Evolutionary conservation across 2,329 filamentous ascomycete species (phyloP), one percentile per base, ranked within the genome.

Genomic region (Fusarium pseudograminearum): DNA sequence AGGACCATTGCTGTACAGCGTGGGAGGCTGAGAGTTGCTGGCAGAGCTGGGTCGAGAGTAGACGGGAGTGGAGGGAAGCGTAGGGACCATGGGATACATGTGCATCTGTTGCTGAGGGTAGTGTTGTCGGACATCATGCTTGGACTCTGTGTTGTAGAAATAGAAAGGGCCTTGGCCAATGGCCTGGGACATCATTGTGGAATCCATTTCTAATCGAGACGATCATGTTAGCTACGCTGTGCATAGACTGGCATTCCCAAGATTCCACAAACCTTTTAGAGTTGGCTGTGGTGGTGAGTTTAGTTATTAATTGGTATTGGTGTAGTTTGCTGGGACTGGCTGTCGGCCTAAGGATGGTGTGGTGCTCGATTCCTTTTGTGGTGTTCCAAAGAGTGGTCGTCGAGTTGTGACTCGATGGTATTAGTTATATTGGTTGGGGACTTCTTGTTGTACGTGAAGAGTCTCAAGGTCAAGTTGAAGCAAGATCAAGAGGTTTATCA

Each of bases 81-180:
- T 83, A 44, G 85, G 85, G 60, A 88, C 83, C 56, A 86, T 79
- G 61, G 85, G 85, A 74, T 86, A 88, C 78, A 87, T 83, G 67
- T 84, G 84, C 66, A 81, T 81, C 65, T 87, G 88, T 78, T 89
- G 87, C 66, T 89, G 87, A 70, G 82, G 80, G 84, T 93, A 94
- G 81, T 93, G 68, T 81, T 94, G 91, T 76, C 90, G 87, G 76
- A 87, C 86, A 78, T 94, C 91, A 68, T 89, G 84, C 79, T 88
- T 90, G 70, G 90, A 86, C 74, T 96, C 92, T 71, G 91, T 89
- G 76, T 89, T 91, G 84, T 95, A 97, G 86, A 94, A 96, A 87
- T 92, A 94, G 85, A 94, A 97, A 62, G 92, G 85, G 71, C 90
- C 88, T 82, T 92, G 91, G 66, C 86, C 89, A 85, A 92, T 88